These are phyloP conservation scores for Penicillium brasilianum DNA, from an alignment of 2,329 filamentous ascomycete species.

Conservation along the genomic window DNA sequence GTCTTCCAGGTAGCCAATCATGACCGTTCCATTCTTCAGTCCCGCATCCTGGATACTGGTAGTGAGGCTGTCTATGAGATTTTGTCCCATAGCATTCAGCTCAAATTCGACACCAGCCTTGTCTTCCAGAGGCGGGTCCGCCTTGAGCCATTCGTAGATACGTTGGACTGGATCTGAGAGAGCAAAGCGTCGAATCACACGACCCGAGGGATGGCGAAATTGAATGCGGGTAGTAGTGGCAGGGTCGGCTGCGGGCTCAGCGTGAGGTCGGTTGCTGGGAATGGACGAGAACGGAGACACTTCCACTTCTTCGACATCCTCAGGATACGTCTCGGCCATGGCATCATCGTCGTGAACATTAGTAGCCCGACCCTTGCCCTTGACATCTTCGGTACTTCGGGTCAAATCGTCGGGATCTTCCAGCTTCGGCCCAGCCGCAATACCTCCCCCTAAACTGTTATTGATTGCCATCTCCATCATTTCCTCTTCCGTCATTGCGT, in stretches of 20 bases:
- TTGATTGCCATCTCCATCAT: conserved; percentile 93
- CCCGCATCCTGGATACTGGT: conserved; percentile 78
- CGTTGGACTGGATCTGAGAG: conserved; percentile 76
- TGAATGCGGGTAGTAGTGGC: conserved; percentile 84
- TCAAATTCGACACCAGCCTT: conserved; percentile 82
- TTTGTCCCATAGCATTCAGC: conserved; percentile 83
- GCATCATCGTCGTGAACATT: conserved; percentile 43
- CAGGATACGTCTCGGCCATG: conserved; percentile 45
- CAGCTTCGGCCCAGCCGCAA: conserved; percentile 56
- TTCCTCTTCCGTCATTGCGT: conserved; percentile 93
- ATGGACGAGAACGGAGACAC: conserved; percentile 69
- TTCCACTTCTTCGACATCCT: conserved; percentile 40
- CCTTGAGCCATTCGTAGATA: conserved; percentile 97
- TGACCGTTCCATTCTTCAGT: conserved; percentile 89
- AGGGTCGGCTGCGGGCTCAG: conserved; percentile 74
- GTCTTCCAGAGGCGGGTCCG: conserved; percentile 74
- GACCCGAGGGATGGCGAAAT: conserved; percentile 82
- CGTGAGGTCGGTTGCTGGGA: conserved; percentile 72
- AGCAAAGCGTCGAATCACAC: conserved; percentile 84
- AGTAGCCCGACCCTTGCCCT: conserved; percentile 56
- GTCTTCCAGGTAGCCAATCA: conserved; percentile 84
- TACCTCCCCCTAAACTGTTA: conserved; percentile 73
- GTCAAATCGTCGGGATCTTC: conserved; percentile 89
- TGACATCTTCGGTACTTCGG: conserved; percentile 60
- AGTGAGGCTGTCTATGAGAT: conserved; percentile 77